Evolutionary conservation across 208 protist genomes (phyloP), one percentile per base, ranked within the genome.

Genomic region (Leishmania tarentolae): DNA sequence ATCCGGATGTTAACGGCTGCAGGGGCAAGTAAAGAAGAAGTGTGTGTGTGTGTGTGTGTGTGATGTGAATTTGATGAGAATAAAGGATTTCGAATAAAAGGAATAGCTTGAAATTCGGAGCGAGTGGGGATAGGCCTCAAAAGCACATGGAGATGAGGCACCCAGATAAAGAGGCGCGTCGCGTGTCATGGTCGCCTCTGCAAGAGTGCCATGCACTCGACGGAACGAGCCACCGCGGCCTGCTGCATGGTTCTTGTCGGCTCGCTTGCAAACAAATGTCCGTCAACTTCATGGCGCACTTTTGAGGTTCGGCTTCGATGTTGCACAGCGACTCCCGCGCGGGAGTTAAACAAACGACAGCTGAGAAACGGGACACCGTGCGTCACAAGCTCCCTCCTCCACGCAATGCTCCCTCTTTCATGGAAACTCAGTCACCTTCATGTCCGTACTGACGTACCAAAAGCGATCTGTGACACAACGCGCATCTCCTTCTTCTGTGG

Each of bases 1-100:
- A 72, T 37, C 68, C 68, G 68, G 44, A 46, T 31, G 37, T 35
- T 31, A 50, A 72, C 68, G 68, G 68, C 68, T 72, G n/a, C 28
- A 72, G 24, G 52, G 17, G 24, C 40, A 24, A n/a, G 42, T 31
- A n/a, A 72, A 52, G 21, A 50, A 70, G 28, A 28, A 37, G 61
- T 3, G 17, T 31, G 21, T 53, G 6, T 52, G 69, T 53, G 44
- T 37, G 3, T 47, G 66, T 50, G 66, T 72, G 42, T 42, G 53
- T 35, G n/a, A n/a, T 31, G 24, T 21, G 19, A 31, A 11, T 66
- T 66, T 37, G 59, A 31, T 40, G 17, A 7, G 0, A 2, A 9
- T 40, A 31, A 66, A 66, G 6, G 0, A 17, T 24, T 66, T 37
- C 1, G n/a, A 66, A 31, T 31, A 31, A 61, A 61, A 19, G n/a